phyloP scores from a whole-genome alignment of 192 early-diverging fungal genomes.

The Linnemannia exigua region DNA sequence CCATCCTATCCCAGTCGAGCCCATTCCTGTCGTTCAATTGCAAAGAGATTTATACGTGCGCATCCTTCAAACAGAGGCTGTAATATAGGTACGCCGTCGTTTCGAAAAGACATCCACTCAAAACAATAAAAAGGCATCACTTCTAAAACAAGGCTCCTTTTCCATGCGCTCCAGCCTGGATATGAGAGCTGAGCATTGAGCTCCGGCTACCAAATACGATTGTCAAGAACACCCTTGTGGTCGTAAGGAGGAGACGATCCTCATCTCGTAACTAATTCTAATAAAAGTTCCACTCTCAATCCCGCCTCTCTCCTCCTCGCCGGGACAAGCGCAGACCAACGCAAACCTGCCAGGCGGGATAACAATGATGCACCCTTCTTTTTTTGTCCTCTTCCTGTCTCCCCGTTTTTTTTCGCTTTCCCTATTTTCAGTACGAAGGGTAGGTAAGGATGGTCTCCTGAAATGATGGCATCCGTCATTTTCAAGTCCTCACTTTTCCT shows the following conservation, averaged over 20 bases:
- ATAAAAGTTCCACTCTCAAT: neutral
- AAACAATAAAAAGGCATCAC: neutral
- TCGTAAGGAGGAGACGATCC: neutral
- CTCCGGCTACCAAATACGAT: too few relatives aligned
- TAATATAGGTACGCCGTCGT: too few relatives aligned
- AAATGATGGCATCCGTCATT: neutral
- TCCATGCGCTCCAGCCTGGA: neutral
- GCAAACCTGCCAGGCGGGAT: neutral
- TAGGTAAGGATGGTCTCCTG: neutral
- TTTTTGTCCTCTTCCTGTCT: neutral
- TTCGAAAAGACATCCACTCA: neutral
- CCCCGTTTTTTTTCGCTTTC: neutral
- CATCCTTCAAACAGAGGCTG: neutral
- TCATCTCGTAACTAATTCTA: neutral
- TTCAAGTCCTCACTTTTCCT: neutral
- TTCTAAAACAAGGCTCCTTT: neutral
- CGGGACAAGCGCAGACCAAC: neutral
- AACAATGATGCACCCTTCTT: slow-evolving; percentile 1
- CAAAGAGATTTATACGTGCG: neutral
- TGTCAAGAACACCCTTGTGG: too few relatives aligned
- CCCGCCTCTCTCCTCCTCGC: neutral
- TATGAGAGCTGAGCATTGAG: neutral
- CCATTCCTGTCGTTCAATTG: neutral
- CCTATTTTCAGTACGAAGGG: neutral
- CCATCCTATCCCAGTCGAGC: neutral